A percentile compares a stretch with the other conserved stretches of the same genome.
These are phyloP conservation scores for Paulownia fortunei DNA, from an alignment of 257 asterid species.

Conservation along the genomic window DNA sequence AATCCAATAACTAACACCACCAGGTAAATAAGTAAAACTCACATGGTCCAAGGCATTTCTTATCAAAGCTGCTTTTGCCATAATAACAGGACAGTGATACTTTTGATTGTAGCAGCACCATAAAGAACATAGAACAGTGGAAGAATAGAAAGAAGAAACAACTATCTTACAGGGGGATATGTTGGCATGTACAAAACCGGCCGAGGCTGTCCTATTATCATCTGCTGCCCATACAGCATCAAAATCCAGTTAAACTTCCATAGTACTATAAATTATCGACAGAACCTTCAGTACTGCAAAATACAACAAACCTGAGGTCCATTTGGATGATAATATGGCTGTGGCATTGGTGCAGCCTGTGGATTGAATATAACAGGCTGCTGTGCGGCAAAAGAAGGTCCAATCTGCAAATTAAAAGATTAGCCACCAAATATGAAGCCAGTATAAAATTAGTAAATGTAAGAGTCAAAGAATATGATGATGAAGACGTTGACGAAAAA, in stretches of 20 bases:
- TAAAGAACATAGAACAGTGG: constrained; percentile 3
- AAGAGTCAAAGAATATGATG: no score
- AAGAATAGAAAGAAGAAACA: constrained; percentile 9
- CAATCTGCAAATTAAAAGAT: constrained; percentile 58
- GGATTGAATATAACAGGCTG: constrained; percentile 82
- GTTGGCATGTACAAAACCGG: constrained; percentile 85
- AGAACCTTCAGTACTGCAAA: constrained; percentile 16
- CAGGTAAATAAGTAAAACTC: neutral
- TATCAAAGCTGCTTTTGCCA: neutral
- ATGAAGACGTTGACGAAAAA: no score
- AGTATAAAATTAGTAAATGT: neutral
- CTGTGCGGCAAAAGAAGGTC: constrained; percentile 66
- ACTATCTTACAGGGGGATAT: constrained; percentile 74
- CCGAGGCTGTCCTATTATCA: constrained; percentile 91
- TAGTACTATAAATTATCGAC: neutral
- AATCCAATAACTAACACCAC: no score
- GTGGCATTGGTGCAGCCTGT: constrained; percentile 73
- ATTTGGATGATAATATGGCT: constrained; percentile 80
- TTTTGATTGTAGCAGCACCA: neutral
- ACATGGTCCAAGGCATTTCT: neutral
- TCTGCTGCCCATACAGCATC: constrained; percentile 84
- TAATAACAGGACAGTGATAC: constrained; percentile 1
- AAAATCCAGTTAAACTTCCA: constrained; percentile 18
- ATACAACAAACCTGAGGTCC: constrained; percentile 84
- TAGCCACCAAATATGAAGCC: constrained; percentile 25